phyloP scores from a whole-genome alignment of 73 alveolate genomes.

The Breviolum minutum region DNA sequence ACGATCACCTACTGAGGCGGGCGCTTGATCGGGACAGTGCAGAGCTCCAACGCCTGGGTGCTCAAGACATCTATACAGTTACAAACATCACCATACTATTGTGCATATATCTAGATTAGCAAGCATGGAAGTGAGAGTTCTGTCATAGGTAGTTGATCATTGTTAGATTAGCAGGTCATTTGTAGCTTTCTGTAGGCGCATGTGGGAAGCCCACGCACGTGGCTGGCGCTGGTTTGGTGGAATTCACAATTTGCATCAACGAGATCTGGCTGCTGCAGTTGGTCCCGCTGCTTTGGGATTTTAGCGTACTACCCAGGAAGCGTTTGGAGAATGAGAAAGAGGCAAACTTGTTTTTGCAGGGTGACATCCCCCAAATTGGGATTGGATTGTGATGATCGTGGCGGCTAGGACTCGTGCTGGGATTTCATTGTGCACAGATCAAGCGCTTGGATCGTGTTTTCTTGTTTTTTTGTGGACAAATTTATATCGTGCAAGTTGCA shows the following conservation, averaged over 20 bases:
- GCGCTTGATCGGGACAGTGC: not conserved
- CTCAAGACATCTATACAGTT: no score
- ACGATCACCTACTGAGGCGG: not conserved
- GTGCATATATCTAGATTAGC: no score
- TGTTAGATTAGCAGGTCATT: no score
- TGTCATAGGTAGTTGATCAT: no score
- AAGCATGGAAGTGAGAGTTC: no score
- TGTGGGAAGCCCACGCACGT: not conserved
- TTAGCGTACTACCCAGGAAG: not conserved
- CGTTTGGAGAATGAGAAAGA: not conserved
- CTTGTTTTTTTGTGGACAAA: not conserved
- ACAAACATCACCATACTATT: not conserved
- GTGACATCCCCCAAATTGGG: no score
- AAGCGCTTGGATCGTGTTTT: not conserved
- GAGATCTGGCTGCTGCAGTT: not conserved
- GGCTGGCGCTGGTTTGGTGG: not conserved
- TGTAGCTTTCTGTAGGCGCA: not conserved
- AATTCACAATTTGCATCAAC: not conserved
- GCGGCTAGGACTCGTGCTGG: slow-evolving; percentile 13
- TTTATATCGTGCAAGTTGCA: slow-evolving; percentile 34
- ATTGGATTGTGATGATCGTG: not conserved
- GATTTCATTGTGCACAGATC: slow-evolving; percentile 2
- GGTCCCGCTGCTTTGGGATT: not conserved
- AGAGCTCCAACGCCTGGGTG: no score
- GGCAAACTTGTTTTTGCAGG: not conserved